phyloP scores from a whole-genome alignment of 106 monocot genomes.

The Narthecium ossifragum region DNA sequence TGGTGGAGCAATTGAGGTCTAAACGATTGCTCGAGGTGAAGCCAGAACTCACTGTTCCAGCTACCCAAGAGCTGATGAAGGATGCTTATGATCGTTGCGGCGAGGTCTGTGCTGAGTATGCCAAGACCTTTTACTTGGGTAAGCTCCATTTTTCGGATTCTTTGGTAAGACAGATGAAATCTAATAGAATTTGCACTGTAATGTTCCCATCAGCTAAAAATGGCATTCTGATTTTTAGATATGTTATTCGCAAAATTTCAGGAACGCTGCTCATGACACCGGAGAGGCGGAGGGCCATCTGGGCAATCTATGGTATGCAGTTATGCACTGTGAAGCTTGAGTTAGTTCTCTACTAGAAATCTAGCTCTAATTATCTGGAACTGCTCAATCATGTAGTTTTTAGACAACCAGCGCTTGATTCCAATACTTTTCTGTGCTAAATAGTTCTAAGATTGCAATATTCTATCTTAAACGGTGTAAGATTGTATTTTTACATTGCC shows the following conservation, averaged over 20 bases:
- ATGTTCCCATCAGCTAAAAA: not conserved
- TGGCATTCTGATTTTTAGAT: not conserved
- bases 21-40: conserved; percentile 27
- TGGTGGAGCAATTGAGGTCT: conserved; percentile 44
- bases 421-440: not conserved
- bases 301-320: conserved; percentile 68
- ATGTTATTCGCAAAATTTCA: conserved; percentile 6
- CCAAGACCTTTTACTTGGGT: conserved; percentile 99
- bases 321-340: not conserved
- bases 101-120: conserved; percentile 92
- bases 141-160: conserved; percentile 8
- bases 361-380: not conserved
- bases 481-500: not conserved
- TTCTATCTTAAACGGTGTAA: too few species aligned
- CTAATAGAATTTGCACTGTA: not conserved
- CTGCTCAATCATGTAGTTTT: not conserved
- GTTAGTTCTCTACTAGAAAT: not conserved
- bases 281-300: conserved; percentile 59
- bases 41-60: conserved; percentile 29
- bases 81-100: conserved; percentile 83
- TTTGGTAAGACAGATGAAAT: too few species aligned
- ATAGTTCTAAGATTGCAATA: too few species aligned
- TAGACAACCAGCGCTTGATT: not conserved
- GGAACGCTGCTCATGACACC: conserved; percentile 51
- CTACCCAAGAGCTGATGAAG: conserved; percentile 30